Conservation (phyloP, 2,329 filamentous ascomycete species). For the Penicillium expansum region DNA sequence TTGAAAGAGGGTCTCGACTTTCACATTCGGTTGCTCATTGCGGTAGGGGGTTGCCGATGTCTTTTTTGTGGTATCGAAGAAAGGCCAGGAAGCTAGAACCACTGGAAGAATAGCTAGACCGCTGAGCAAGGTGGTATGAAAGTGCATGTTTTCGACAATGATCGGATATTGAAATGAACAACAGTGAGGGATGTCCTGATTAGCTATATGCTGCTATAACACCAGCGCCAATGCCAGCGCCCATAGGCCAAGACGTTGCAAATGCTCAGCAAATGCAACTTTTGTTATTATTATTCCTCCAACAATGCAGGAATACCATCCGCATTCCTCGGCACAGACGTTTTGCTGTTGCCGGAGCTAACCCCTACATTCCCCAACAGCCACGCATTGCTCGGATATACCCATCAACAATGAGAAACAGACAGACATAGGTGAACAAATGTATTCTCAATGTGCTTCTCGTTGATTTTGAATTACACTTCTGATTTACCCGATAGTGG, state of each 20-base stretch:
- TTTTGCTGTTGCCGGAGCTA: not conserved
- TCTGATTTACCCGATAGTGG: too few species aligned
- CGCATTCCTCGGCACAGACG: not conserved
- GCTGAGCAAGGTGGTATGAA: conserved; percentile 3
- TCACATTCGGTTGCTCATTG: conserved; percentile 17
- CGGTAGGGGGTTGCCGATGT: not conserved
- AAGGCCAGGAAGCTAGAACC: conserved; percentile 10
- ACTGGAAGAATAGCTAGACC: conserved; percentile 12
- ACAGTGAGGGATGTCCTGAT: not conserved
- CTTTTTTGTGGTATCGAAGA: not conserved
- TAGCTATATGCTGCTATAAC: not conserved
- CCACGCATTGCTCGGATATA: not conserved
- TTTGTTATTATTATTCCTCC: not conserved
- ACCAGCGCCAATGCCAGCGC: not conserved
- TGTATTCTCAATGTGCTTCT: too few species aligned
- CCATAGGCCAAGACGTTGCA: not conserved
- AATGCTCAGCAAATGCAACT: not conserved
- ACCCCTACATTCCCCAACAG: not conserved
- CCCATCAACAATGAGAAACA: not conserved
- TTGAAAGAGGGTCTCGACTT: conserved; percentile 22
- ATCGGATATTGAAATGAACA: not conserved
- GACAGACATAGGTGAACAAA: too few species aligned
- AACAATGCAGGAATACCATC: not conserved
- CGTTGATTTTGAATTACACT: not conserved
- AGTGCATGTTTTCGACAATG: conserved; percentile 8